Base-by-base conservation (phyloP, 2,329 filamentous ascomycete genomes). In the Periconia macrospinosa region DNA sequence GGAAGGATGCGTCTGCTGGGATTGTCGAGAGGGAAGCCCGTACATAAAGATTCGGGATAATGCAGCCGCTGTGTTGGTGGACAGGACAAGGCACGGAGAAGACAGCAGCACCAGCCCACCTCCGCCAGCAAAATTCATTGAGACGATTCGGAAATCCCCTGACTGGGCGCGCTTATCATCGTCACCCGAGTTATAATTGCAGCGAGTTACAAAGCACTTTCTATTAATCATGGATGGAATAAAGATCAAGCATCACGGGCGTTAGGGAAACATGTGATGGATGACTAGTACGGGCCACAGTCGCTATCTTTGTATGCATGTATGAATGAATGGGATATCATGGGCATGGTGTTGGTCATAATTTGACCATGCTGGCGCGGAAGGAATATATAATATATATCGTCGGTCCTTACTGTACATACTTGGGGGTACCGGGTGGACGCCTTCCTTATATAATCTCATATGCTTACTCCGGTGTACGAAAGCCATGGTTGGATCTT, bases 1-100 rank as follows among this genome's bases (percentile, higher is more conserved):
- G 1, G 1, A 35, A 10, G 54, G 47, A 17, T 56, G 54, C 35
- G 54, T 56, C 13, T 56, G 51, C 42, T 56, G 54, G 54, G 47
- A 53, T n/a, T 56, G 54, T 40, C 50, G 54, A 18, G 50, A 53
- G 23, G 54, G 54, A n/a, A 46, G 45, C 15, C 54, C 50, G 9
- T 49, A 49, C 18, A 18, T 49, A 2, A 44, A 42, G 20, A 37
- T 56, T 2, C 54, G 54, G 33, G 54, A 56, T 42, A 20, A 47
- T 14, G 54, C 54, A 27, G 37, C 54, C 7, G 54, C 54, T 9
- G 54, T 56, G 20, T 13, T 56, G 40, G 50, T 56, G 30, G 54
- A 56, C 43, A 43, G 50, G 17, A 47, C 54, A 15, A 50, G 35
- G 37, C 23, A 30, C 6, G 49, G 33, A 18, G 46, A 48, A 6